These are phyloP conservation scores for Acer negundo DNA, from an alignment of 345 rosid species.

Conservation along the genomic window DNA sequence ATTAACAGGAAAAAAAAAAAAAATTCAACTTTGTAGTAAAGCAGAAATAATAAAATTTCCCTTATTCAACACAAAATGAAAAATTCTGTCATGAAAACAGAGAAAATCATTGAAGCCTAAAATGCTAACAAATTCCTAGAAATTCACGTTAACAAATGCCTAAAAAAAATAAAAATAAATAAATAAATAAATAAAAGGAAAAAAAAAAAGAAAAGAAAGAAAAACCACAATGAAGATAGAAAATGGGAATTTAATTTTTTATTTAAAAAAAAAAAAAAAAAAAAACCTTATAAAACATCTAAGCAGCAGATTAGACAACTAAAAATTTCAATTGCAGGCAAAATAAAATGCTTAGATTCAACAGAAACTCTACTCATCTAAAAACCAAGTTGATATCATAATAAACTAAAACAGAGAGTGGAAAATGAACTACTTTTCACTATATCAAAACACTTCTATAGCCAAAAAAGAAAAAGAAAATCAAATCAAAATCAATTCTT, in stretches of 20 bases:
- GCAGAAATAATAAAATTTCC: not conserved
- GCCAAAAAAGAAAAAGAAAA: not conserved
- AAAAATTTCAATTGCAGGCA: not conserved
- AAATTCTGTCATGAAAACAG: not conserved
- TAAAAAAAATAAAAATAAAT: no score
- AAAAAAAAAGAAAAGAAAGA: not conserved
- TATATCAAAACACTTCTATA: not conserved
- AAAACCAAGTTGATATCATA: not conserved
- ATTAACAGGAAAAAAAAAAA: not conserved
- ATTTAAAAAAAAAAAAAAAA: no score
- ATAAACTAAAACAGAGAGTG: not conserved
- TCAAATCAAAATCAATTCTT: not conserved
- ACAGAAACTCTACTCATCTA: constrained; percentile 7
- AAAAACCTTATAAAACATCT: no score
- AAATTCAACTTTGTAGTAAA: not conserved
- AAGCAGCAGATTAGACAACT: not conserved
- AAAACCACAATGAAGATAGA: not conserved
- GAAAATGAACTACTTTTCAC: not conserved
- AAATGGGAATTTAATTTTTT: not conserved
- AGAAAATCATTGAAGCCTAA: not conserved
- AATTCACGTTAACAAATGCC: not conserved
- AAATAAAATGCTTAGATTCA: not conserved
- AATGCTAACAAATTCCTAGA: not conserved
- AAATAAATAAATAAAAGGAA: no score
- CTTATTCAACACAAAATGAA: not conserved